These are phyloP conservation scores for Agarophyton chilense DNA, from an alignment of 23 red algal genomes.

Conservation along the genomic window DNA sequence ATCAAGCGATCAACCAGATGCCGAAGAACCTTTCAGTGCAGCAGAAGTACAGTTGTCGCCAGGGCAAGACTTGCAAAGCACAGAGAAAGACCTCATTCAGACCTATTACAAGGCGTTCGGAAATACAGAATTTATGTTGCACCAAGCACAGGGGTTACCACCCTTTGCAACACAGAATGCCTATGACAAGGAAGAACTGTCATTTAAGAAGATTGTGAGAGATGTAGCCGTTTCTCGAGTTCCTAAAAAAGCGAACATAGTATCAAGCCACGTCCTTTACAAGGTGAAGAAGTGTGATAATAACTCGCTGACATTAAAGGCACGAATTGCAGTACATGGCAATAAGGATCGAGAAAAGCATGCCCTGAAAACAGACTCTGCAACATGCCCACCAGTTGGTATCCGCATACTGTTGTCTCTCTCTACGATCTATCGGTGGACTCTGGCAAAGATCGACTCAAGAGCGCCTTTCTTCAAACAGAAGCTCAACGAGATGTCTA, in stretches of 20 bases:
- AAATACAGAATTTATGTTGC: slow-evolving; percentile 25
- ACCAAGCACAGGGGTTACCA: slow-evolving; percentile 11
- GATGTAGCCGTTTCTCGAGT: background rate
- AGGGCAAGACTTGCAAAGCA: background rate
- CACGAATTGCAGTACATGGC: slow-evolving; percentile 22
- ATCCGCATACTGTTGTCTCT: slow-evolving; percentile 33
- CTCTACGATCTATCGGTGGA: background rate
- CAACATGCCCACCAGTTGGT: slow-evolving; percentile 24
- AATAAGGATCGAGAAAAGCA: slow-evolving; percentile 49
- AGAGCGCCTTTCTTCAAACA: slow-evolving; percentile 36
- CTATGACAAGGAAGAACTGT: slow-evolving; percentile 18
- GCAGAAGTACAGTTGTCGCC: slow-evolving; percentile 15
- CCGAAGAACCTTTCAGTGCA: too few species aligned
- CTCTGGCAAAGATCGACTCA: slow-evolving; percentile 35
- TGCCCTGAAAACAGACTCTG: slow-evolving; percentile 26
- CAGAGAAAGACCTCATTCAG: slow-evolving; percentile 11
- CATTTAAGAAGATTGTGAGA: slow-evolving; percentile 56
- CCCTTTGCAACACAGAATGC: slow-evolving; percentile 32
- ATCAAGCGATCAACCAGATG: background rate
- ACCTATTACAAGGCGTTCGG: slow-evolving; percentile 30
- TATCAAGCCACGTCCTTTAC: slow-evolving; percentile 43
- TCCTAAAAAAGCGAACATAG: slow-evolving; percentile 21
- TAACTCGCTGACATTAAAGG: slow-evolving; percentile 12
- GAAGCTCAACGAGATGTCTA: slow-evolving; percentile 50
- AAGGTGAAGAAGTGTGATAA: slow-evolving; percentile 47